phyloP scores from a whole-genome alignment of 176 grass and related monocot genomes.

The Zea luxurians region DNA sequence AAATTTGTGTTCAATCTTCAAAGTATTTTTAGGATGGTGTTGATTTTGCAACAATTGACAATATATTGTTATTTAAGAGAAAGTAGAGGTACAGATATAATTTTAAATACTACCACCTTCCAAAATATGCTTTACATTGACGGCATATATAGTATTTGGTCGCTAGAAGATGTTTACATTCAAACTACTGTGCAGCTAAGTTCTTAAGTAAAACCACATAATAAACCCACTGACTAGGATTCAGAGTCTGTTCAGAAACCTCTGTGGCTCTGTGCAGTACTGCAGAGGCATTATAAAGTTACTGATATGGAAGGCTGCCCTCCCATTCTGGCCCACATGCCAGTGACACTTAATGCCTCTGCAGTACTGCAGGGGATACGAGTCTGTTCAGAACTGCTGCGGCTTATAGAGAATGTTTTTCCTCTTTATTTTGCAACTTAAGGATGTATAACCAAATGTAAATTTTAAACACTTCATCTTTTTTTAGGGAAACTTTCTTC shows the following conservation, averaged over 20 bases:
- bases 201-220: constrained; percentile 14
- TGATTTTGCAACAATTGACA: background rate
- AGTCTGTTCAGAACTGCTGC: background rate
- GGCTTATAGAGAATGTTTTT: background rate
- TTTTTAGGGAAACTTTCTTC: background rate
- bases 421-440: background rate
- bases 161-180: background rate
- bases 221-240: background rate
- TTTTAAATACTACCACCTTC: background rate
- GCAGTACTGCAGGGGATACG: background rate
- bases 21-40: background rate
- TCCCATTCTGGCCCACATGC: background rate
- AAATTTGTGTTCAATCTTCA: background rate
- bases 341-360: background rate
- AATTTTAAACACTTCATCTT: background rate
- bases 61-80: background rate
- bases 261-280: no score
- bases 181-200: background rate
- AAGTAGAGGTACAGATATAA: background rate
- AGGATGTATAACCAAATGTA: background rate
- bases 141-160: background rate
- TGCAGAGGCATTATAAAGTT: no score
- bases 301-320: background rate
- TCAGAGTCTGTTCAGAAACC: no score
- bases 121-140: background rate